These are phyloP conservation scores for Sporormia fimetaria DNA, from an alignment of 495 filamentous ascomycete genomes.

Conservation along the genomic window DNA sequence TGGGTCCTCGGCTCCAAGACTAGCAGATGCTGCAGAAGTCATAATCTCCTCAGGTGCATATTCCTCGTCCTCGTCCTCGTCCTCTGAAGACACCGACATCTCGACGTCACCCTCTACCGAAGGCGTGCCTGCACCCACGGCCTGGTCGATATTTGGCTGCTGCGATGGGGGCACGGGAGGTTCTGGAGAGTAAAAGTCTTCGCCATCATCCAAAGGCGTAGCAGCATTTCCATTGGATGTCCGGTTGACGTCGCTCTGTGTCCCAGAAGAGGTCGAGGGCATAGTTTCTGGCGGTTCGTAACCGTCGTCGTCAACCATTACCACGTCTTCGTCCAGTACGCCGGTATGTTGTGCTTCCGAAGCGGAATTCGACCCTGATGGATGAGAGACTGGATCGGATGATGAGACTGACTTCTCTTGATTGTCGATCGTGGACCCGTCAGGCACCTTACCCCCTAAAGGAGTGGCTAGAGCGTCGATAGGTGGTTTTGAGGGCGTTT, in stretches of 20 bases:
- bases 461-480: no score
- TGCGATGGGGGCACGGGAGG: neutral
- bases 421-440: no score
- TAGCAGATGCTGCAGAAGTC: neutral
- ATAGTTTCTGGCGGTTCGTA: no score
- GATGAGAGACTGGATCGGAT: no score
- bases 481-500: neutral
- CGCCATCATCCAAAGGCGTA: slow-evolving; percentile 6
- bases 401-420: no score
- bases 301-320: no score
- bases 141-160: neutral
- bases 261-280: no score
- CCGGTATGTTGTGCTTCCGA: no score
- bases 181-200: slow-evolving; percentile 21
- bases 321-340: no score
- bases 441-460: no score
- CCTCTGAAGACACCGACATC: slow-evolving; percentile 17
- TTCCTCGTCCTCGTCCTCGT: slow-evolving; percentile 10
- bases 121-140: neutral
- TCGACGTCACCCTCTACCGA: slow-evolving; percentile 19
- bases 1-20: neutral
- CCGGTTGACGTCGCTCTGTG: neutral
- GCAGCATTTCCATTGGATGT: neutral
- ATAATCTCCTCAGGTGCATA: slow-evolving; percentile 9
- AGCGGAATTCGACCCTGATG: no score